A percentile compares a stretch with the other conserved stretches of the same genome.
phyloP scores from a whole-genome alignment of 176 grass and related monocot genomes.

The Poa pratensis region DNA sequence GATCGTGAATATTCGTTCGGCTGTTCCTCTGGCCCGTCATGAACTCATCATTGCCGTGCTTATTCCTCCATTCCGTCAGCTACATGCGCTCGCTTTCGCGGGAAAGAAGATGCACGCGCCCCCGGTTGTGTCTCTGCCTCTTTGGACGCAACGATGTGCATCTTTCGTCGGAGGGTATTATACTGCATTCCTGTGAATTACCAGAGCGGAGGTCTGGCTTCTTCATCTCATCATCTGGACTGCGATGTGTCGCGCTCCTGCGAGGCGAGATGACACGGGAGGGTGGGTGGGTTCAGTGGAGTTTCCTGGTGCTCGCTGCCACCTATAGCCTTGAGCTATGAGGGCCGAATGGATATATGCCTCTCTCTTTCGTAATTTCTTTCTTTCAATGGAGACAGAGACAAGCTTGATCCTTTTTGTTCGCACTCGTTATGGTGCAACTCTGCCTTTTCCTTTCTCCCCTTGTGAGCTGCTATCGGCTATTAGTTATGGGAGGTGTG shows the following conservation, averaged over 20 bases:
- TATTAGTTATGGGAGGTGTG: too few species aligned
- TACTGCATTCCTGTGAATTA: background rate
- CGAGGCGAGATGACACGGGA: background rate
- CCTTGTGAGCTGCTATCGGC: slow-evolving; percentile 23
- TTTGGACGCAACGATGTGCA: background rate
- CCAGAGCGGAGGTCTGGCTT: background rate
- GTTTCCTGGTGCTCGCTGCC: background rate
- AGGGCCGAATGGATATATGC: background rate
- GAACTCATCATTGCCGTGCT: slow-evolving; percentile 18
- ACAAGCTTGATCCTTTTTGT: slow-evolving; percentile 11
- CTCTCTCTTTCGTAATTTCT: background rate
- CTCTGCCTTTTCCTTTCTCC: background rate
- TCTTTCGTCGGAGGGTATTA: background rate
- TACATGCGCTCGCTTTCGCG: slow-evolving; percentile 36
- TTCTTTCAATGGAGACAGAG: slow-evolving; percentile 1
- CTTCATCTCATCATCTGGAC: background rate
- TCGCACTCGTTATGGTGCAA: slow-evolving; percentile 13
- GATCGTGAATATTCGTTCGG: slow-evolving; percentile 42
- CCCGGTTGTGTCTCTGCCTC: background rate
- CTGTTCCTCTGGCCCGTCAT: slow-evolving; percentile 26
- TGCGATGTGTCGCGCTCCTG: slow-evolving; percentile 40
- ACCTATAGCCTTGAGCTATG: background rate
- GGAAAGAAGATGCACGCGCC: background rate
- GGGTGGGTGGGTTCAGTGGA: background rate
- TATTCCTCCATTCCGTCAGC: slow-evolving; percentile 36